Evolutionary conservation across 2,329 filamentous ascomycete genomes (phyloP).

Genomic region (Ilyonectria sp.): DNA sequence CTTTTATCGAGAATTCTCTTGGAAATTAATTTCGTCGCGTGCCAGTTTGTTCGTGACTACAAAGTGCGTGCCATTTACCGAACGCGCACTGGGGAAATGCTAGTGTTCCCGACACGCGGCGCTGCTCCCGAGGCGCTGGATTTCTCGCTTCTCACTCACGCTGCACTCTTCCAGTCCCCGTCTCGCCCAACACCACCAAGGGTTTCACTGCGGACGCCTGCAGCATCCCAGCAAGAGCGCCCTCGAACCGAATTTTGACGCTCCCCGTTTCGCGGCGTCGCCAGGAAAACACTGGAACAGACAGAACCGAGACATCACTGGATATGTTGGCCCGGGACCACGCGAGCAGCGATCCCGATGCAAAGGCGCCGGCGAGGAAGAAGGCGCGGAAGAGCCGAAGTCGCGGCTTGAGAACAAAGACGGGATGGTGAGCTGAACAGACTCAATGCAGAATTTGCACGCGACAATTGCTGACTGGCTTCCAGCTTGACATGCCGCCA

Average conservation of each 20-base stretch:
- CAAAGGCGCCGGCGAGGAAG: constrained; percentile 17
- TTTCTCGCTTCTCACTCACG: not conserved
- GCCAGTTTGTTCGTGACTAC: not conserved
- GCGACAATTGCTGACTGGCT: constrained; percentile 12
- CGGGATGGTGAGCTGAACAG: constrained; percentile 21
- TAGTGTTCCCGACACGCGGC: constrained; percentile 1
- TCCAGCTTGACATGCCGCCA: constrained; percentile 25
- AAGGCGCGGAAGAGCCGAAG: constrained; percentile 28
- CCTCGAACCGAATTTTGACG: not conserved
- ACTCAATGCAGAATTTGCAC: not conserved
- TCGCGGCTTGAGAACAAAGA: constrained; percentile 26
- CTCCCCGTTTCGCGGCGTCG: constrained; percentile 17
- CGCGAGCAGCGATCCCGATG: constrained; percentile 7
- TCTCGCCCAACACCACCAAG: not conserved
- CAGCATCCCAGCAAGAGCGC: not conserved
- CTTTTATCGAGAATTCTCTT: not conserved
- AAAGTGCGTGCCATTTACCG: not conserved
- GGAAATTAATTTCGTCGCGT: not conserved
- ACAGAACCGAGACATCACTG: not conserved
- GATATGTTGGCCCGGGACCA: constrained; percentile 9
- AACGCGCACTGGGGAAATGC: not conserved
- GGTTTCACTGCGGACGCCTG: not conserved
- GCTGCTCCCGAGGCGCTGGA: not conserved
- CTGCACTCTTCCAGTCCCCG: not conserved
- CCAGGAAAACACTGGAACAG: not conserved